Base-by-base conservation (phyloP, 306 rosid genomes). In the Glycine tomentella region DNA sequence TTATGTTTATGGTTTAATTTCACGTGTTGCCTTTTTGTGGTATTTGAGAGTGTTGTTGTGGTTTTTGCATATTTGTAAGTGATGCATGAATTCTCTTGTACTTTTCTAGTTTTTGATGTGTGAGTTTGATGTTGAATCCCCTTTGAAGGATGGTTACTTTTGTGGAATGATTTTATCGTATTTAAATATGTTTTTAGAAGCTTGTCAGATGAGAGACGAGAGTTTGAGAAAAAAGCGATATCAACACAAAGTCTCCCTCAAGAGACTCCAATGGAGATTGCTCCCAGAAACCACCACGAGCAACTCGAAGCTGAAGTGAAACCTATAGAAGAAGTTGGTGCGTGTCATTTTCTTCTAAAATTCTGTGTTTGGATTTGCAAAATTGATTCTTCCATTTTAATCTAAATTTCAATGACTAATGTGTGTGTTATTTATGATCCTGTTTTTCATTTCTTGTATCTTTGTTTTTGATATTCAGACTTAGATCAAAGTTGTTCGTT, bases 401-500 rank as follows among this genome's bases (percentile, higher is more conserved):
- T 86, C 10, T 75, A 66, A 79, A 76, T 74, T 82, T 33, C 14
- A 52, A 9, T 65, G 31, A 76, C 6, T 72, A 4, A 38, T 11
- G 14, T 74, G 69, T 45, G 53, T 42, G 9, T 6, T 2, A 1
- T 75, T 88, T 52, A 17, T 82, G 76, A 77, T 78, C 65, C 0
- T 53, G 72, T 42, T 63, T 13, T 16, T 55, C 34, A 62, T 84
- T 50, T 70, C 1, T 12, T 80, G 40, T 36, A 38, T 65, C 42
- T 38, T 25, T 71, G 36, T 49, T 81, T 72, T 80, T 20, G 2
- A 42, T 42, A 1, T 16, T 7, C 89, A 17, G 96, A 89, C 71
- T 88, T 89, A 75, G 92, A 90, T 94, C 88, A 86, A 72, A 87
- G 88, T 78, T 52, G 68, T 69, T 88, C 90, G 20, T 79, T 87